These are phyloP conservation scores for Aspergillus steynii DNA, from an alignment of 495 filamentous ascomycete genomes.

Conservation along the genomic window DNA sequence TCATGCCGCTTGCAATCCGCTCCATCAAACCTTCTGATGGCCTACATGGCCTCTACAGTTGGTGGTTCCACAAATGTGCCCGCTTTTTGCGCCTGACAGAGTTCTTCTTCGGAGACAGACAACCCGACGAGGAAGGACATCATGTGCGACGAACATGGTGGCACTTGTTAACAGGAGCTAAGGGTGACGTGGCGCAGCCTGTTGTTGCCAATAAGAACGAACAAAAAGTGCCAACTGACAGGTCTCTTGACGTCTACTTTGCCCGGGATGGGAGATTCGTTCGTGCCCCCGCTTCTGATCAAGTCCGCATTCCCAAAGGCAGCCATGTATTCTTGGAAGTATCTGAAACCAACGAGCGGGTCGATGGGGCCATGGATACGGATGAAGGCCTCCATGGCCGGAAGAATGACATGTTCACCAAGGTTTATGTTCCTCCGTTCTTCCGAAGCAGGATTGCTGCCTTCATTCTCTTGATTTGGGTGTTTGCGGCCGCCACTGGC, in stretches of 20 bases:
- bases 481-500: constrained; percentile 92
- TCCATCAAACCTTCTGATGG: constrained; percentile 82
- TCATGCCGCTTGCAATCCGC: constrained; percentile 81
- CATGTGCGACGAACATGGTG: constrained; percentile 57
- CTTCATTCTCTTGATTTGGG: constrained; percentile 89
- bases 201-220: constrained; percentile 42
- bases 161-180: constrained; percentile 43
- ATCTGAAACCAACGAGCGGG: constrained; percentile 63
- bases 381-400: constrained; percentile 66
- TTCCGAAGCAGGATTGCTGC: constrained; percentile 78
- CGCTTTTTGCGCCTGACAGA: constrained; percentile 76
- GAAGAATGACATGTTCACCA: constrained; percentile 65
- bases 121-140: constrained; percentile 78
- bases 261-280: constrained; percentile 80
- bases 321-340: constrained; percentile 78
- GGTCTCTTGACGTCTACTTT: constrained; percentile 53
- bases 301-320: constrained; percentile 89
- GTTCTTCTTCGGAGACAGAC: constrained; percentile 87
- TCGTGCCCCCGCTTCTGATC: constrained; percentile 85
- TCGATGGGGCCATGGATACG: constrained; percentile 60
- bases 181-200: constrained; percentile 51
- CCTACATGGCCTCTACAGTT: constrained; percentile 81
- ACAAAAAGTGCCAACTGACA: constrained; percentile 29
- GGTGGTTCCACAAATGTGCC: constrained; percentile 95
- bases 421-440: constrained; percentile 85